These are phyloP conservation scores for Dictyostelium discoideum DNA, from an alignment of 78 protist species.

Conservation along the genomic window dicty_2.7 NC_007088.5:3935001-3935500, in stretches of 20 bases:
- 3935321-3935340: conserved; percentile 15
- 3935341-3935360: conserved; percentile 8
- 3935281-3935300: background rate
- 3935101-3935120: background rate
- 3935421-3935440: background rate
- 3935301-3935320: too few relatives aligned
- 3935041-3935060: background rate
- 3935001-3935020: conserved; percentile 23
- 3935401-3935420: background rate
- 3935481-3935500: background rate
- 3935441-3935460: background rate
- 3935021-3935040: background rate
- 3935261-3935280: too few relatives aligned
- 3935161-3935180: background rate
- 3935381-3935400: background rate
- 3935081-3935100: background rate
- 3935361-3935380: background rate
- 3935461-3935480: background rate
- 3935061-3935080: too few relatives aligned
- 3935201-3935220: background rate
- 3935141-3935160: background rate
- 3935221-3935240: too few relatives aligned
- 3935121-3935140: background rate
- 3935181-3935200: conserved; percentile 21
- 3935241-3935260: too few relatives aligned